Conservation (phyloP, 2,329 filamentous ascomycete genomes). For the Xylariaceae sp. region DNA sequence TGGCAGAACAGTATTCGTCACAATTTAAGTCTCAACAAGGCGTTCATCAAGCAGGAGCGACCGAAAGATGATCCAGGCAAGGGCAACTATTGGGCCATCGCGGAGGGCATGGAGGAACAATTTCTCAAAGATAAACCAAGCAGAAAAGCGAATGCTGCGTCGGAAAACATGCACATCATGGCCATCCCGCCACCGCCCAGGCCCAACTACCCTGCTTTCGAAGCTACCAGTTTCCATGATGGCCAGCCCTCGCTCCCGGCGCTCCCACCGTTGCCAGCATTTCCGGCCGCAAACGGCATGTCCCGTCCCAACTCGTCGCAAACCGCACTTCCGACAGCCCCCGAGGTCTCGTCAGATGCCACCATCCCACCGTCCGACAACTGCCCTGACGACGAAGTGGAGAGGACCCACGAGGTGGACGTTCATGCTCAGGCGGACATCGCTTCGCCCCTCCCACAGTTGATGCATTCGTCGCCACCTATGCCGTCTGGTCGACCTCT, state of each 20-base stretch:
- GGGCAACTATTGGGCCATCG: constrained; percentile 95
- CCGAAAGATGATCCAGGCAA: constrained; percentile 97
- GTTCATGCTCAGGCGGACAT: constrained; percentile 45
- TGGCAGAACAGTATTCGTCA: constrained; percentile 99
- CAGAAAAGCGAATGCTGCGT: constrained; percentile 53
- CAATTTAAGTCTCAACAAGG: constrained; percentile 95
- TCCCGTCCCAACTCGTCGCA: constrained; percentile 37
- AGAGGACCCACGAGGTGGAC: constrained; percentile 40
- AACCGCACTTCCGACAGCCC: constrained; percentile 31
- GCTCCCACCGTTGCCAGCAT: constrained; percentile 3
- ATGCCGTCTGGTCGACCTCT: no score
- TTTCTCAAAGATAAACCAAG: constrained; percentile 84
- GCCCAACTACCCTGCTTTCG: constrained; percentile 48
- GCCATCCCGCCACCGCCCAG: constrained; percentile 47
- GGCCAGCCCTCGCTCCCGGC: constrained; percentile 49
- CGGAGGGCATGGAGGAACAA: constrained; percentile 80
- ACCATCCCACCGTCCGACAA: constrained; percentile 71
- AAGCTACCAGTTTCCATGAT: constrained; percentile 32
- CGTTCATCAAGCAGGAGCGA: constrained; percentile 90
- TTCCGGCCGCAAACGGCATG: constrained; percentile 25
- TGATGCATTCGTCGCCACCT: constrained; percentile 89
- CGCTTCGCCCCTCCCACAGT: constrained; percentile 66
- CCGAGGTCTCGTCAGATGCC: constrained; percentile 71
- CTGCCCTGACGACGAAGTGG: constrained; percentile 49
- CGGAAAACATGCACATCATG: constrained; percentile 57